Evolutionary conservation across 176 grass and related monocot species (phyloP).

Genomic region (Raddia distichophylla): DNA sequence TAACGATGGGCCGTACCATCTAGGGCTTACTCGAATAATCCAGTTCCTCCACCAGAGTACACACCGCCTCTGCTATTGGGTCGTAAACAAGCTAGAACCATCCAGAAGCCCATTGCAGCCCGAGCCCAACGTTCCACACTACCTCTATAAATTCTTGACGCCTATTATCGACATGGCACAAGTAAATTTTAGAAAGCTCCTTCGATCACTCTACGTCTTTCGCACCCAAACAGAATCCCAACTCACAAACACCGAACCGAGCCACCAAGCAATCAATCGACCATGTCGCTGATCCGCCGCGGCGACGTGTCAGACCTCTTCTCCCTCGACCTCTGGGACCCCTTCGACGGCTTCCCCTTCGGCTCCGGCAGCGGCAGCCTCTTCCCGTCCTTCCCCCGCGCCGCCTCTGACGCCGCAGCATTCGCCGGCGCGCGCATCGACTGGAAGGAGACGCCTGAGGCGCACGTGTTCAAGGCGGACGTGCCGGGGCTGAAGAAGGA

Average conservation of each 20-base stretch:
- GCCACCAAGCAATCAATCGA: neutral
- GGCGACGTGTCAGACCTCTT: conserved; percentile 47
- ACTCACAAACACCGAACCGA: no score
- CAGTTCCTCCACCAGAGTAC: neutral
- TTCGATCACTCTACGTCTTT: neutral
- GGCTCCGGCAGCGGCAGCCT: neutral
- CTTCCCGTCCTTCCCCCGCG: conserved; percentile 10
- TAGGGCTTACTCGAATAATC: neutral
- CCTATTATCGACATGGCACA: neutral
- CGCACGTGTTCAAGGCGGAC: conserved; percentile 37
- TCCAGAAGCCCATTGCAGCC: neutral
- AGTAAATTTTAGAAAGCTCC: neutral
- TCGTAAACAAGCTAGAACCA: neutral
- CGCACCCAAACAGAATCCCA: no score
- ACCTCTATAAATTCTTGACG: neutral
- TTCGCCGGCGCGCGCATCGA: conserved; percentile 24
- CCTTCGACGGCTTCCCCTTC: conserved; percentile 27
- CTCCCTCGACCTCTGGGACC: conserved; percentile 36
- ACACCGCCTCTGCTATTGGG: neutral
- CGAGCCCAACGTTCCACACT: neutral
- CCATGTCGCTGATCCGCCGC: conserved; percentile 28
- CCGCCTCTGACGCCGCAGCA: neutral
- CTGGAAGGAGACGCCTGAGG: conserved; percentile 37
- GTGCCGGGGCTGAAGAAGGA: conserved; percentile 39
- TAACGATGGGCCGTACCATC: neutral